Percentiles rank a stretch among this genome's conserved stretches.
Evolutionary conservation across 2,329 filamentous ascomycete genomes (phyloP).

Genomic region (Alternaria novae-zelandiae): DNA sequence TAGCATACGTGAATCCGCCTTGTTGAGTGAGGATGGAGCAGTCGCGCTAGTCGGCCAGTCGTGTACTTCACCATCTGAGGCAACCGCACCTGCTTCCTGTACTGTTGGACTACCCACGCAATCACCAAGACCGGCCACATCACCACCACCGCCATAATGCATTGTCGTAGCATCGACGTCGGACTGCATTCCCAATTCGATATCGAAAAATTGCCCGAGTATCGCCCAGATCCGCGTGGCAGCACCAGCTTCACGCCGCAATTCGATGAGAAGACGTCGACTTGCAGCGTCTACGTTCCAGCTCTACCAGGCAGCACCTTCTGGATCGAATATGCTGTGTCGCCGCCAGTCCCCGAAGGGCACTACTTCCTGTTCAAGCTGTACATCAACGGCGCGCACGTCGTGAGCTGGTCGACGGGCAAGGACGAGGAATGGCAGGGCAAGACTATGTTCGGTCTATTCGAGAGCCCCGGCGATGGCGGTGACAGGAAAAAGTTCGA

Average conservation of each 20-base stretch:
- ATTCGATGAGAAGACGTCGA: constrained; percentile 33
- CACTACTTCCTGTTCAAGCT: constrained; percentile 56
- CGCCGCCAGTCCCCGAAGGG: constrained; percentile 35
- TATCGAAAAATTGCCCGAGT: constrained; percentile 49
- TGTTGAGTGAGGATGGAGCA: background rate
- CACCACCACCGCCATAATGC: constrained; percentile 24
- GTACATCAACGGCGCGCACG: constrained; percentile 46
- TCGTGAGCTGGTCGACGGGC: constrained; percentile 55
- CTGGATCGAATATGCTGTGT: constrained; percentile 52
- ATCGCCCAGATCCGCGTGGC: constrained; percentile 26
- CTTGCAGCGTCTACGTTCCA: constrained; percentile 46
- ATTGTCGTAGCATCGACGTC: constrained; percentile 48
- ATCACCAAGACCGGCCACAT: background rate
- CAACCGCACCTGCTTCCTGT: background rate
- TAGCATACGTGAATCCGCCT: background rate
- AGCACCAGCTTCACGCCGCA: constrained; percentile 9
- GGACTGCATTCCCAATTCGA: constrained; percentile 52
- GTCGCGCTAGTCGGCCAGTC: background rate
- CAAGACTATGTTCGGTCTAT: constrained; percentile 55
- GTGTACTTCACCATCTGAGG: background rate
- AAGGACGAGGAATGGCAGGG: constrained; percentile 52
- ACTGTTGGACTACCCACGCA: background rate
- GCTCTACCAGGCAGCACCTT: constrained; percentile 49
- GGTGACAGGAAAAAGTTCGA: constrained; percentile 44
- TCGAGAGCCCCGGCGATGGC: constrained; percentile 40